phyloP scores from a whole-genome alignment of 176 grass and related monocot species.

The Oryza glumipatula region DNA sequence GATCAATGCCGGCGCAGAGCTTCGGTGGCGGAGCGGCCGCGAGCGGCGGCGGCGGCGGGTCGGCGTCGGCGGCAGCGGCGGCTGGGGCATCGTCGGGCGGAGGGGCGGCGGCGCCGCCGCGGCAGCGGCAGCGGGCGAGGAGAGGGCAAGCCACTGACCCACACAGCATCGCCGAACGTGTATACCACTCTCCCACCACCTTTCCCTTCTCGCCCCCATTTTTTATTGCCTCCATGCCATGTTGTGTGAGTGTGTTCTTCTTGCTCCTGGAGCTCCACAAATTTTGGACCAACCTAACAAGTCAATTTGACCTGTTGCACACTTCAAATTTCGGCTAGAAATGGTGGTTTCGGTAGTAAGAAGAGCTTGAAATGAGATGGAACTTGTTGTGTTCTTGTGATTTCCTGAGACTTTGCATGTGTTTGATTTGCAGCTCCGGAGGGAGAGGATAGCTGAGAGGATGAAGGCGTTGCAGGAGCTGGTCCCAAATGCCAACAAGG shows the following conservation, averaged over 20 bases:
- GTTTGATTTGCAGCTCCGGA: slow-evolving; percentile 71
- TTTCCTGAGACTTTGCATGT: slow-evolving; percentile 33
- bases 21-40: slow-evolving; percentile 46
- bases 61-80: slow-evolving; percentile 29
- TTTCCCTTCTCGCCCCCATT: slow-evolving; percentile 40
- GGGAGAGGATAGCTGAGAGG: slow-evolving; percentile 97
- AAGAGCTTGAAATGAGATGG: slow-evolving; percentile 1
- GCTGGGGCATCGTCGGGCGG: slow-evolving; percentile 40
- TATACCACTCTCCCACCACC: slow-evolving; percentile 49
- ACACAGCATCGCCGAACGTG: slow-evolving; percentile 94
- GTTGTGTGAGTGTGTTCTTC: slow-evolving; percentile 30
- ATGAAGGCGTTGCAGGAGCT: slow-evolving; percentile 97
- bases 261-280: slow-evolving; percentile 25
- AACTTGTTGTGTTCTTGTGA: neutral
- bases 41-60: slow-evolving; percentile 35
- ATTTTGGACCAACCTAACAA: slow-evolving; percentile 18
- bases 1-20: slow-evolving; percentile 64
- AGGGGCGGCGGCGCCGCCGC: slow-evolving; percentile 58
- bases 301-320: slow-evolving; percentile 9
- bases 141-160: slow-evolving; percentile 85
- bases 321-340: neutral
- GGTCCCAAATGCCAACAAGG: slow-evolving; percentile 93
- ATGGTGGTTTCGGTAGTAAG: neutral
- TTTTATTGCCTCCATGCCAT: neutral
- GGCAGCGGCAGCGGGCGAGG: slow-evolving; percentile 69